Conservation (phyloP, 2,329 filamentous ascomycete species). For the Penicillium sp. region DNA sequence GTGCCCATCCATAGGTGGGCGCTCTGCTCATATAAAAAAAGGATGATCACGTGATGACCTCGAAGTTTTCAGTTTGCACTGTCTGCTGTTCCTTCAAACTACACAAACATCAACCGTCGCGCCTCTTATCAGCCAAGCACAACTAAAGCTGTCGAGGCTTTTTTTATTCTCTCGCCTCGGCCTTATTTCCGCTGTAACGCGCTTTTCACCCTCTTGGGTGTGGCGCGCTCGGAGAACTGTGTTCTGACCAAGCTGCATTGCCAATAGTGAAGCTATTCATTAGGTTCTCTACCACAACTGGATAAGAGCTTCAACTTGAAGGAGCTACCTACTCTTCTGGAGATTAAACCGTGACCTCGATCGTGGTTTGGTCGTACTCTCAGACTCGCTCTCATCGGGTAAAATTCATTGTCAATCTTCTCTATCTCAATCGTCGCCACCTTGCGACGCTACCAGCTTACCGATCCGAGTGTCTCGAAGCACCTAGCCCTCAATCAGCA, state of each 20-base stretch:
- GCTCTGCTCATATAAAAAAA: not conserved
- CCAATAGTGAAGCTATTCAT: not conserved
- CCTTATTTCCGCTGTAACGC: constrained; percentile 3
- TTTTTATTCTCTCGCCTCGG: not conserved
- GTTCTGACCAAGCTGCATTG: not conserved
- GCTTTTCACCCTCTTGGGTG: constrained; percentile 14
- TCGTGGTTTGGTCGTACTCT: not conserved
- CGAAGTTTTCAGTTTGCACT: constrained; percentile 31
- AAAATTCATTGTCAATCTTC: not conserved
- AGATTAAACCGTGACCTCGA: not conserved
- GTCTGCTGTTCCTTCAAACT: constrained; percentile 36
- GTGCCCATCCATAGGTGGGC: not conserved
- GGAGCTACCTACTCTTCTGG: not conserved
- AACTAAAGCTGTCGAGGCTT: constrained; percentile 9
- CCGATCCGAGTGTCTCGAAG: not conserved
- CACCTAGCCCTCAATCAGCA: not conserved
- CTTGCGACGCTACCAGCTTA: constrained; percentile 1
- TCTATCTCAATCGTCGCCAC: not conserved
- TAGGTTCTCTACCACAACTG: not conserved
- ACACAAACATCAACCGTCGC: constrained; percentile 28
- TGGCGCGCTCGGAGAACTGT: not conserved
- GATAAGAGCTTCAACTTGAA: constrained; percentile 1
- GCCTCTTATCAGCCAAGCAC: constrained; percentile 20
- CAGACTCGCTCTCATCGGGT: not conserved
- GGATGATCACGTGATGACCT: constrained; percentile 4